Percentiles rank a stretch among this genome's conserved stretches.
phyloP scores from a whole-genome alignment of 202 grass and related monocot genomes.

The Dendrocalamus latiflorus region DNA sequence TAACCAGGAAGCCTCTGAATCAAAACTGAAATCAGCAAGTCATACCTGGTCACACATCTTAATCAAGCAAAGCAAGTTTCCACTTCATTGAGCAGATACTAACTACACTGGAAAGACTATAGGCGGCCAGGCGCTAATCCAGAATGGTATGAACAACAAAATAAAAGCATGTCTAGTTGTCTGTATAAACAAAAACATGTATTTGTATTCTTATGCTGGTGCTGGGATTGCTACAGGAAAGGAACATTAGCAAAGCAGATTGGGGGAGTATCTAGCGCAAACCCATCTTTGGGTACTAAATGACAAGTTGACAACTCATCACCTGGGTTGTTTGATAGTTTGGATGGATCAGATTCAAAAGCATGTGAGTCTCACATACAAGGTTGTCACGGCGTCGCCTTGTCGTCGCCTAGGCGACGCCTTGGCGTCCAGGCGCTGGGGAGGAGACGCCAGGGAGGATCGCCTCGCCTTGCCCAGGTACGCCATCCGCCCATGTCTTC shows the following conservation, averaged over 20 bases:
- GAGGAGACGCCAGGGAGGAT: too few species aligned
- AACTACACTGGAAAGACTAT: neutral
- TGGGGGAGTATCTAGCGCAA: neutral
- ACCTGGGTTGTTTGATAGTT: neutral
- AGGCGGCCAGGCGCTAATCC: neutral
- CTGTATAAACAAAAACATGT: neutral
- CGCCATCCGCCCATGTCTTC: too few species aligned
- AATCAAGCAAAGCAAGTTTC: neutral
- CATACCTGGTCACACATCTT: neutral
- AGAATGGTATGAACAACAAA: neutral
- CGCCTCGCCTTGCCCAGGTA: too few species aligned
- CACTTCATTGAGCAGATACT: neutral
- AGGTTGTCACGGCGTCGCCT: too few species aligned
- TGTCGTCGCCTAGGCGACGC: too few species aligned
- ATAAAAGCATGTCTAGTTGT: neutral
- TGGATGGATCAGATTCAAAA: neutral
- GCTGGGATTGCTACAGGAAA: neutral
- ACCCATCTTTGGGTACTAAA: neutral
- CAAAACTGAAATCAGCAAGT: neutral
- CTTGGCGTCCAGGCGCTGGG: too few species aligned
- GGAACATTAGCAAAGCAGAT: neutral
- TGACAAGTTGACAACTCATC: neutral
- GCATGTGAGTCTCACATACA: neutral
- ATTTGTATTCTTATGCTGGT: neutral
- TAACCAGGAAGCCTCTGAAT: neutral